Base-by-base conservation (phyloP, 805 yeast genomes). In the Kluyveromyces wickerhamii region DNA sequence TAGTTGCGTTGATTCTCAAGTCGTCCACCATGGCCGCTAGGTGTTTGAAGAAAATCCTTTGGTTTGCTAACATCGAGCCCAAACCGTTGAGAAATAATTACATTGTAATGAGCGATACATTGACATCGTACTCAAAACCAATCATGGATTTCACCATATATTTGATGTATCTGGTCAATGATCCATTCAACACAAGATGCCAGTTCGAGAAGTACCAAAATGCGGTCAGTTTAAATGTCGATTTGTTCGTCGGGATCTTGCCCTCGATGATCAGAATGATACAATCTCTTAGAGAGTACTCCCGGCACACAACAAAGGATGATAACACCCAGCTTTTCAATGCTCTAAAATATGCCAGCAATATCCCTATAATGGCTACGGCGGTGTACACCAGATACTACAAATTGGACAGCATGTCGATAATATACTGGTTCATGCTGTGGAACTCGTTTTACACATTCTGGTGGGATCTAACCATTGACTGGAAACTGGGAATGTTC, bases 401-500 rank as follows among this genome's bases (percentile, higher is more conserved):
- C 35, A 54, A 47, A 54, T 16, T 30, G 5, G 25, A 19, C 16
- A 16, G 26, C 8, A 17, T 22, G 5, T 9, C 10, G 11, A 13
- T 15, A 18, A 11, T 39, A 17, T 36, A 36, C 15, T 39, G 62
- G 45, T 62, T 62, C 47, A 75, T 69, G 39, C 49, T 78, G 1
- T 48, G 82, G 26, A 86, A 83, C 52, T 81, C 97, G 0, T 48
- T 74, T 0, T 92, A 82, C 55, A 72, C 94, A 11, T 82, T 85
- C 40, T 62, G 74, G 36, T 92, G 99, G 99, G 99, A 92, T 57
- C 58, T 89, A 9, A 70, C 71, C 33, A 74, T 75, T 69, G 99
- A 92, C 62, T 92, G 98, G 98, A 75, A 77, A 28, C 65, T 86
- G 32, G 69, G 71, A 8, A 48, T 81, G 7, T 65, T 81, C 47